Conservation (phyloP, 768 basidiomycete species). For the Tephrocybe sp. region DNA sequence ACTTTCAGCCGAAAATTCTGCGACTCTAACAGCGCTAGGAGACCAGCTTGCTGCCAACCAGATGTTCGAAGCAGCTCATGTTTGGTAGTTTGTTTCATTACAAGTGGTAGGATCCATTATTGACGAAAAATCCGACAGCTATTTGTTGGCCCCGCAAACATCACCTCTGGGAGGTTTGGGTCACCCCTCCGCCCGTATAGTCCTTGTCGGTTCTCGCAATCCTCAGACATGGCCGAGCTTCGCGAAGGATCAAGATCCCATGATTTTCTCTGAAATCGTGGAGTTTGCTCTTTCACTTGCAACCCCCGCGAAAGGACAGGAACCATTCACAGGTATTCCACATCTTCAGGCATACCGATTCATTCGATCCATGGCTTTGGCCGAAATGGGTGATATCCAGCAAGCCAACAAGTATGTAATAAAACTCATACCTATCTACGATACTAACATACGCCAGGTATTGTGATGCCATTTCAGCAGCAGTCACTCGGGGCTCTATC, state of each 20-base stretch:
- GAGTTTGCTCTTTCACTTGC: conserved; percentile 88
- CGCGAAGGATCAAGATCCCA: conserved; percentile 66
- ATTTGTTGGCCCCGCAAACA: conserved; percentile 84
- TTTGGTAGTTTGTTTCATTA: conserved; percentile 55
- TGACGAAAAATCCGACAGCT: conserved; percentile 45
- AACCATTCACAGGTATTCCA: conserved; percentile 77
- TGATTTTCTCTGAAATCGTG: conserved; percentile 85
- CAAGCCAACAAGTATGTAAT: conserved; percentile 68
- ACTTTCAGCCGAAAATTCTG: conserved; percentile 64
- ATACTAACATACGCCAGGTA: conserved; percentile 54
- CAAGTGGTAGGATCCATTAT: conserved; percentile 11
- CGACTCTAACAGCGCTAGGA: conserved; percentile 80
- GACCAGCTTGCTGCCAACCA: conserved; percentile 74
- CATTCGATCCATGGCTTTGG: conserved; percentile 70
- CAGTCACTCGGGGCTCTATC: conserved; percentile 60
- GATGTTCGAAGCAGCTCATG: conserved; percentile 85
- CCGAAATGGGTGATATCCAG: conserved; percentile 80
- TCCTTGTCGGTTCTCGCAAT: conserved; percentile 69
- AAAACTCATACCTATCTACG: background rate
- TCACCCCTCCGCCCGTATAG: conserved; percentile 62
- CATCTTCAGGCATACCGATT: conserved; percentile 89
- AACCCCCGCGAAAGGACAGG: conserved; percentile 79
- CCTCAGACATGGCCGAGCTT: conserved; percentile 52
- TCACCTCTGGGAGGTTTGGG: conserved; percentile 73
- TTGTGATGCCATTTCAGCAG: conserved; percentile 83